Evolutionary conservation across 2,329 filamentous ascomycete species (phyloP), one percentile per base, ranked within the genome.

Genomic region (Talaromyces funiculosus): DNA sequence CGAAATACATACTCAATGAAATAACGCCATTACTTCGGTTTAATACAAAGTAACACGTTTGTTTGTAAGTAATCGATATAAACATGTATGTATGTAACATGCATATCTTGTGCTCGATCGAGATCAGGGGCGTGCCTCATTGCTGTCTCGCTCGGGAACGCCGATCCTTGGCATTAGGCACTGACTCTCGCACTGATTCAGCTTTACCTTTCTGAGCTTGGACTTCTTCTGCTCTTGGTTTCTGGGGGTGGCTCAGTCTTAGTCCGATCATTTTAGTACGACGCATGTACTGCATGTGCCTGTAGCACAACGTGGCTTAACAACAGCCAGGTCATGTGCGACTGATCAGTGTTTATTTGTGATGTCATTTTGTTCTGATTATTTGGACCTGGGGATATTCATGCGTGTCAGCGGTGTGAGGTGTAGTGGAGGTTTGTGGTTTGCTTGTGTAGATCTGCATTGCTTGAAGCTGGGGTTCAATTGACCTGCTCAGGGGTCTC

Each of bases 171-270:
- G 45, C 45, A n/a, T 49, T 14, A 29, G 26, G 18, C 47, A 18
- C 47, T 51, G 47, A 51, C 29, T 51, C 47, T n/a, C 29, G 43
- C 47, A 26, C 47, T 51, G 47, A 35, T 22, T 51, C 47, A 51
- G 47, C n/a, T 51, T 29, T 51, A 51, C 26, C n/a, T 53, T 22
- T 29, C n/a, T 2, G 9, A 53, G 42, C 42, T 45, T 24, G 24
- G 22, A 45, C 22, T 16, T 12, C 10, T 8, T 20, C 12, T 8
- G 5, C 49, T 24, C 4, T n/a, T 33, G 22, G 49, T 47, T 24
- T 31, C 45, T 51, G 47, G 47, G 47, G 29, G 47, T 35, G 47
- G 47, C 47, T 51, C n/a, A 33, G n/a, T 33, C 8, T 49, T 29
- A 16, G 12, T 29, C 37, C 4, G 22, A 51, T 12, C 24, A n/a